Base-by-base conservation (phyloP, 2,329 filamentous ascomycete genomes). In the Zalaria obscura region DNA sequence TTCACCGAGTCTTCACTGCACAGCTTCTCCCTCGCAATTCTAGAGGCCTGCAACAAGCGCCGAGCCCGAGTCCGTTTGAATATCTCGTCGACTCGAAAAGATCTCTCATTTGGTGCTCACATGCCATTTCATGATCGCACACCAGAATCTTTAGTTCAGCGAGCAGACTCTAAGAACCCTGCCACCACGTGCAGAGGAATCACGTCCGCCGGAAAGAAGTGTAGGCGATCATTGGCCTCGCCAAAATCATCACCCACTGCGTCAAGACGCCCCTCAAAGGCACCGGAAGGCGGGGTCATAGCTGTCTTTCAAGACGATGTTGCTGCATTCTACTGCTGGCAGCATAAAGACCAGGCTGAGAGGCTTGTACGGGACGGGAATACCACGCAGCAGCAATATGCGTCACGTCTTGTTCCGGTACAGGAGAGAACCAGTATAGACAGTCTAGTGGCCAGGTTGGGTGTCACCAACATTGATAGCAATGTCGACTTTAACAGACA, bases 301-400 rank as follows among this genome's bases (percentile, higher is more conserved):
- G 64, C 52, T 8, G 55, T 68, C 2, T 53, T 60, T 3, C 59
- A 62, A 6, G 70, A 76, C 45, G 69, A 73, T 2, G 75, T 78
- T 44, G 61, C 62, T 4, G 68, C 63, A n/a, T 73, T 80, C 39
- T 95, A 87, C 64, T 96, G 89, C 68, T 94, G 84, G 82, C 87
- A 95, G 59, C 91, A 98, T 66, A 88, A 84, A 57, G 85, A 91
- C 43, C 91, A 98, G 61, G 85, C 85, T 3, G 57, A 65, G 41
- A 56, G 51, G 8, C 43, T 65, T 9, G 52, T 42, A 55, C 58
- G 50, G n/a, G 43, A 45, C 2, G 48, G 50, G 33, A 45, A 39
- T n/a, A 44, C 48, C 9, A 44, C 45, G n/a, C 18, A 33, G 8
- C 31, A 42, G 27, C 25, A 38, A 27, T 11, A 29, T 11, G 26